Base-by-base conservation (phyloP, 2,329 filamentous ascomycete species). In the Sordariomycetes sp. region DNA sequence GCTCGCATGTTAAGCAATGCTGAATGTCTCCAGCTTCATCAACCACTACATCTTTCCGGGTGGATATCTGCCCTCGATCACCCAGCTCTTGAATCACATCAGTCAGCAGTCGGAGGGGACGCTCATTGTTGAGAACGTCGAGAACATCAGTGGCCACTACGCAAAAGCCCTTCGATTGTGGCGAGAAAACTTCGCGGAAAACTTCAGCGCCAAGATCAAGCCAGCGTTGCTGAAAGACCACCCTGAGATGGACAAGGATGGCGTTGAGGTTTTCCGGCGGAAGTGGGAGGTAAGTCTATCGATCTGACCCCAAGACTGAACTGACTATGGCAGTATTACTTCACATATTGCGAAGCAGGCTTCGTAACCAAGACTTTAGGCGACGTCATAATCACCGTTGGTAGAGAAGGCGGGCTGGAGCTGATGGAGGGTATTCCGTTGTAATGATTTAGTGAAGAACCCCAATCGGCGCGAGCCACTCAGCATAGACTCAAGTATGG, bases 11-110 rank as follows among this genome's bases (percentile, higher is more conserved):
- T n/a, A n/a, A n/a, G n/a, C n/a, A n/a, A n/a, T n/a, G n/a, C n/a
- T n/a, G n/a, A n/a, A n/a, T n/a, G 30, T 30, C 17, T 20, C 4
- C 37, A 68, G 65, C 49, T 86, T 86, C 55, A 85, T 86, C 49
- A 72, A 79, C 37, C 75, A 78, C 41, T 84, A 86, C 55, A 86
- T 86, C 35, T 86, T 87, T 55, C 82, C 82, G 0, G 81, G 82
- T n/a, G 82, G 82, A 1, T 79, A 86, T 47, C 59, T 86, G 6
- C 75, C 75, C 0, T 70, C 68, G 3, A 64, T 66, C 21, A 71
- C 64, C 11, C 69, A 77, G 42, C 57, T 79, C 14, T 54, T 79
- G 17, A 59, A 65, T 32, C 68, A 77, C 21, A 79, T 86, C 42
- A 70, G 66, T 26, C 62, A 63, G 18, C 75, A 75, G 21, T 80